A percentile compares a stretch with the other conserved stretches of the same genome.
phyloP scores from a whole-genome alignment of 2,329 filamentous ascomycete genomes.

The Pseudogymnoascus sp. region DNA sequence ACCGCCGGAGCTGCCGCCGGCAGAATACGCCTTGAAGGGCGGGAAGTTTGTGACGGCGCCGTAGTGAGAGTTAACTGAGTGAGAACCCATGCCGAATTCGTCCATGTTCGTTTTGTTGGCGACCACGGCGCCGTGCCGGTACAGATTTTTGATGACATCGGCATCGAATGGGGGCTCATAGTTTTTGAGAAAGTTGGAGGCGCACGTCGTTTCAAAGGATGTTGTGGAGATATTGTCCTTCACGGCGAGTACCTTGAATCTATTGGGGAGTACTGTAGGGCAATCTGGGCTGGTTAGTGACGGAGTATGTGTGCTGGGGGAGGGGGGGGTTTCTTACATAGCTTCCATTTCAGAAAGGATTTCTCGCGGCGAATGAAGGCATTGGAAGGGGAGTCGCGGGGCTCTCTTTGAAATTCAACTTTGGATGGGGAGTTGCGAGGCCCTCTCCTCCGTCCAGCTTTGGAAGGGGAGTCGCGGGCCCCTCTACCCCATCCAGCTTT shows the following conservation, averaged over 20 bases:
- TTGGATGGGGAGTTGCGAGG: not conserved
- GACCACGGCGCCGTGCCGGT: slow-evolving; percentile 51
- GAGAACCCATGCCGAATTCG: slow-evolving; percentile 92
- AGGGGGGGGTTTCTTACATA: not conserved
- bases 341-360: not conserved
- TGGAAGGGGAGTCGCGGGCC: not conserved
- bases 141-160: slow-evolving; percentile 64
- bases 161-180: slow-evolving; percentile 74
- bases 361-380: not conserved
- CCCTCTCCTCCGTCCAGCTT: not conserved
- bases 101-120: slow-evolving; percentile 87
- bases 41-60: slow-evolving; percentile 45
- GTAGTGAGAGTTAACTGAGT: slow-evolving; percentile 60
- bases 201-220: slow-evolving; percentile 69
- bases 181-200: slow-evolving; percentile 61
- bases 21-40: slow-evolving; percentile 44
- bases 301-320: not conserved
- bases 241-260: slow-evolving; percentile 34
- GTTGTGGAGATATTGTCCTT: slow-evolving; percentile 70
- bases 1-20: slow-evolving; percentile 86
- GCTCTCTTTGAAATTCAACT: not conserved
- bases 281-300: not conserved
- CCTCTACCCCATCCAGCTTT: not conserved
- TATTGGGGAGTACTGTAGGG: not conserved
- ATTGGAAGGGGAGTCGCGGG: not conserved